phyloP scores from a whole-genome alignment of 371 early-diverging fungal species.

The Mucor lusitanicus region DNA sequence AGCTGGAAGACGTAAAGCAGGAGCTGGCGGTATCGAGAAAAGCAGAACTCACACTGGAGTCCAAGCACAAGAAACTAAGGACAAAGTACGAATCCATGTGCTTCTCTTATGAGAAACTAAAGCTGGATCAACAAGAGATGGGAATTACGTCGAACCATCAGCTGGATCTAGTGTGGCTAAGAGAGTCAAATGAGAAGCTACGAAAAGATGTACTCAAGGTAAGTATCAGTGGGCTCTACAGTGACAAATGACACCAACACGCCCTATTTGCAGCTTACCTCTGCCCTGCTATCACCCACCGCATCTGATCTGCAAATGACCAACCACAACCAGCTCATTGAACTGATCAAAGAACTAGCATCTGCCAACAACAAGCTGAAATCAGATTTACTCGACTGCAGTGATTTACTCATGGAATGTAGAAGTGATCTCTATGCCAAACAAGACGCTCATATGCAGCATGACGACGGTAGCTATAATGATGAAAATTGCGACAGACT shows the following conservation, averaged over 20 bases:
- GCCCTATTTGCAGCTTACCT: constrained; percentile 28
- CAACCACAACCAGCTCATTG: constrained; percentile 24
- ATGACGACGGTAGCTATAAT: constrained; percentile 7
- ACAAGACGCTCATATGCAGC: constrained; percentile 3
- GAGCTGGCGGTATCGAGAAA: constrained; percentile 44
- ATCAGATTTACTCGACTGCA: constrained; percentile 40
- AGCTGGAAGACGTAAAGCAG: constrained; percentile 50
- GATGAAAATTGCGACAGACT: constrained; percentile 9
- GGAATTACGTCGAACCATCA: constrained; percentile 19
- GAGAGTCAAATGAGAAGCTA: constrained; percentile 44
- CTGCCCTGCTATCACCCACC: constrained; percentile 22
- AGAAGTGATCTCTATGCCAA: constrained; percentile 9
- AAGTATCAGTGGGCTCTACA: neutral
- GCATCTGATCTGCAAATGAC: constrained; percentile 19
- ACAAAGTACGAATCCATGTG: constrained; percentile 39
- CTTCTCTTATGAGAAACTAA: constrained; percentile 32
- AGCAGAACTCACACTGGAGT: constrained; percentile 42
- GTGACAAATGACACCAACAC: neutral
- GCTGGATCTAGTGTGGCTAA: constrained; percentile 32
- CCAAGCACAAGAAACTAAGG: constrained; percentile 45
- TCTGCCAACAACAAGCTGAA: constrained; percentile 48
- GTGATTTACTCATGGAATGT: constrained; percentile 36
- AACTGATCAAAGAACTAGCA: constrained; percentile 48
- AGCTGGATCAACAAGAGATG: constrained; percentile 31
- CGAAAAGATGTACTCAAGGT: constrained; percentile 46